These are phyloP conservation scores for Melastoma candidum DNA, from an alignment of 441 rosid species.

Conservation along the genomic window DNA sequence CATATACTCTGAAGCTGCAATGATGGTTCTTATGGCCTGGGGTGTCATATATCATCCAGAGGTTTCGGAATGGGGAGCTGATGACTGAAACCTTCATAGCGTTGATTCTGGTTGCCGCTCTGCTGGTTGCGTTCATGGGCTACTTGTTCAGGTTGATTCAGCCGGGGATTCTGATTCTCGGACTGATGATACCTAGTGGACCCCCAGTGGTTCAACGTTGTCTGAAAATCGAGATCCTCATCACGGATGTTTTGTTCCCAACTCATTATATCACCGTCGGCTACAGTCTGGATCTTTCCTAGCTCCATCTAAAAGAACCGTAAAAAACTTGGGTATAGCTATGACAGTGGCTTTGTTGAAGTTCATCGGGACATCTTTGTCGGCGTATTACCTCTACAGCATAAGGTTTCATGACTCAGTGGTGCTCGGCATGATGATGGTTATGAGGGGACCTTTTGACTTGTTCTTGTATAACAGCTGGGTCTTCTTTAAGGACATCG, in stretches of 20 bases:
- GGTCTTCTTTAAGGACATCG: conserved; percentile 6
- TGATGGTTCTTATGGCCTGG: background rate
- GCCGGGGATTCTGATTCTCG: conserved; percentile 8
- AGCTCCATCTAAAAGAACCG: background rate
- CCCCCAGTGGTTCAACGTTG: conserved; percentile 21
- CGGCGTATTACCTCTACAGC: background rate
- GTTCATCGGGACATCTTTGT: conserved; percentile 1
- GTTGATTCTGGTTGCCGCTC: conserved; percentile 1
- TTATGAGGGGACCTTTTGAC: conserved; percentile 15
- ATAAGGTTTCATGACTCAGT: conserved; percentile 4
- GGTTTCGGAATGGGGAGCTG: conserved; percentile 9
- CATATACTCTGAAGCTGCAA: too few species aligned
- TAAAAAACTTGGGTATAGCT: background rate
- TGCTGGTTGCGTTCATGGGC: background rate
- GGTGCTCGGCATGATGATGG: conserved; percentile 13
- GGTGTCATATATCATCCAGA: conserved; percentile 4
- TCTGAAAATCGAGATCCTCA: conserved; percentile 9
- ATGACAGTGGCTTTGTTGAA: background rate
- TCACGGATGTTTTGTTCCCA: conserved; percentile 13
- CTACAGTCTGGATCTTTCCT: background rate
- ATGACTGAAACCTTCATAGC: conserved; percentile 3
- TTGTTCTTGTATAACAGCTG: background rate
- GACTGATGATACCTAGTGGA: conserved; percentile 20
- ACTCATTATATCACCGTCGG: conserved; percentile 14
- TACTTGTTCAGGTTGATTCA: conserved; percentile 4